Evolutionary conservation across 371 early-diverging fungal species (phyloP), one percentile per base, ranked within the genome.

Genomic region (Batkoa obscura): DNA sequence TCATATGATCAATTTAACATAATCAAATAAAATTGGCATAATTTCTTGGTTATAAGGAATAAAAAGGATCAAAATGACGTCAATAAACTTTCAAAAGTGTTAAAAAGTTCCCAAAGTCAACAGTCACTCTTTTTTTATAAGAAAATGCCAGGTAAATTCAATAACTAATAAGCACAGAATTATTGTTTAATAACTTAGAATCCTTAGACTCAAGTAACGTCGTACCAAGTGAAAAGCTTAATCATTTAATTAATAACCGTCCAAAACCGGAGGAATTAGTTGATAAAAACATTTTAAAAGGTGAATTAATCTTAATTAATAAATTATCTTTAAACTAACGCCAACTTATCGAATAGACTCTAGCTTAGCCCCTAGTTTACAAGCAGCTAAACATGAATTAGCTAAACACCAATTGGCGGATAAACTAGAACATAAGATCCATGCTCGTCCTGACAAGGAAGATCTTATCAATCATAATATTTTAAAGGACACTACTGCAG

Each of bases 201-300:
- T 23, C 23, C 23, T 23, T 23, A 23, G 23, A 23, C 23, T 23
- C 23, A 23, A 23, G 23, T 23, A 23, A 23, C 23, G 23, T 23
- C 23, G 23, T 23, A 23, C 23, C 23, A 23, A 23, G 23, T 31
- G 35, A 9, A 15, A 50, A 50, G 32, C 50, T 50, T 33, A 33
- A 50, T 6, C 50, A 50, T 31, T 50, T 50, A 6, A 31, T 50
- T 35, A 33, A 17, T 31, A 30, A 50, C 3, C 50, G 50, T 12
- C 50, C 50, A 6, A 35, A 35, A 50, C 9, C 5, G 12, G 35
- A 50, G 9, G 50, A 50, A 15, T 50, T 50, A 15, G 50, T 50
- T 33, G 50, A 50, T 10, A 50, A 50, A 15, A 50, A 50, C 35
- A 50, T 50, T 15, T 13, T 50, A 8, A 50, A 35, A 50, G 50